Evolutionary conservation across 345 rosid genomes (phyloP), one percentile per base, ranked within the genome.

Genomic region (Salix brachista): DNA sequence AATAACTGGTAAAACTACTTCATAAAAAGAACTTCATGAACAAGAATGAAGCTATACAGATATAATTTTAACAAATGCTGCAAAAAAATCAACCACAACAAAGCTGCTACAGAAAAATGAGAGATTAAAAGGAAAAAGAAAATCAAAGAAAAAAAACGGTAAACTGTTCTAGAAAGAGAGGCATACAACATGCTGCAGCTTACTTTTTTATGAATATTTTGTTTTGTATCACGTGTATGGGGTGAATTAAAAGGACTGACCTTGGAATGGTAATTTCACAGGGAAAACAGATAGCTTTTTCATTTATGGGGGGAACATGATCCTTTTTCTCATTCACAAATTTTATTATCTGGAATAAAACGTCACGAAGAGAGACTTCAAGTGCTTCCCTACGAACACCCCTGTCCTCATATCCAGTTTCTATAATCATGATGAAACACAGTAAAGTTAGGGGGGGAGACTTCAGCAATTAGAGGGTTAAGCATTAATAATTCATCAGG

Each of bases 301-400:
- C 98, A 2, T 91, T 80, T 78, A 96, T 89, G 6, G 97, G 86
- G 76, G 99, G 99, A 65, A 96, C 91, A 21, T 96, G 99, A 72
- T 96, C 99, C 76, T 90, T 96, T 79, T 93, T 96, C 86, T 93
- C 98, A 77, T 93, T 96, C 79, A 90, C 98, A 79, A 92, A 96
- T 79, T 86, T 96, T 75, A 96, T 91, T 76, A 93, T 88, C 76
- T 96, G 99, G 89, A 93, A 93, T 69, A 96, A 70, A 76, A 91
- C 98, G 66, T 96, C 97, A 56, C 82, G 92, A 70, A 96, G 86
- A 61, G 95, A 89, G 67, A 89, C 86, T 84, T 96, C 98, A 70
- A 93, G 91, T 79, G 90, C 80, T 78, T 91, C 87, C 83, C 91
- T 86, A 58, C 91, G 97, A 21, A 71, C 81, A 69, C 83, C 82